These are phyloP conservation scores for Penicillium sp. DNA, from an alignment of 2,329 filamentous ascomycete genomes.

Conservation along the genomic window DNA sequence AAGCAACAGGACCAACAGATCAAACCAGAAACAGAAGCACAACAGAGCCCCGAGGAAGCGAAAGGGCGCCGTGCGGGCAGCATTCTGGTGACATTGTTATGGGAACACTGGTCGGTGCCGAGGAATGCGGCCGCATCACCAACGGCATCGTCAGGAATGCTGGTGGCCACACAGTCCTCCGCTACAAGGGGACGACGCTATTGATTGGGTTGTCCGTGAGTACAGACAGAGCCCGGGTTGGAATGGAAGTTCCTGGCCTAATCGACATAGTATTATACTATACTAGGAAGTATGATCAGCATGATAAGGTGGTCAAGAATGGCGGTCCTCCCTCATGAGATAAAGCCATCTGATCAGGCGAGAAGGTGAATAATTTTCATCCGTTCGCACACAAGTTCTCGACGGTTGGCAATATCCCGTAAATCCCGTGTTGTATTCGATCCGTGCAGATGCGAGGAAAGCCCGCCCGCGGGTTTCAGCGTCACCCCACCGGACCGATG, in stretches of 20 bases:
- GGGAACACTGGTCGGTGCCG: conserved; percentile 18
- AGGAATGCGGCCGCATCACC: conserved; percentile 35
- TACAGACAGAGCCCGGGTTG: neutral
- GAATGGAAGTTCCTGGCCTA: conserved; percentile 2
- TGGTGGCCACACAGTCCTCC: conserved; percentile 19
- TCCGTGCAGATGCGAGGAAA: neutral
- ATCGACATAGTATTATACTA: neutral
- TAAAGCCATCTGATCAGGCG: too few species aligned
- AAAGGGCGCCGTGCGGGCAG: neutral
- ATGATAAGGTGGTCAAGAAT: neutral
- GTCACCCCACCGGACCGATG: neutral
- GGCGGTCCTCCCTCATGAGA: neutral
- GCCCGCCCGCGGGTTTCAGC: neutral
- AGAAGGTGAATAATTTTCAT: too few species aligned
- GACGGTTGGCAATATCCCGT: too few species aligned
- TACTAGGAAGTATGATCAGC: conserved; percentile 1
- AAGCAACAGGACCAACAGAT: neutral
- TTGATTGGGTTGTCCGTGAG: neutral
- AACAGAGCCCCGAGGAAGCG: conserved; percentile 4
- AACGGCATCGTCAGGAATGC: conserved; percentile 30
- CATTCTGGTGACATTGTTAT: conserved; percentile 30
- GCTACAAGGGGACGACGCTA: neutral
- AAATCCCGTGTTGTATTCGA: neutral
- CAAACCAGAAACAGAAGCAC: neutral
- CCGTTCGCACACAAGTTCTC: too few species aligned